These are phyloP conservation scores for Domatiomyces catenatus DNA, from an alignment of 2,329 filamentous ascomycete species.

Conservation along the genomic window DNA sequence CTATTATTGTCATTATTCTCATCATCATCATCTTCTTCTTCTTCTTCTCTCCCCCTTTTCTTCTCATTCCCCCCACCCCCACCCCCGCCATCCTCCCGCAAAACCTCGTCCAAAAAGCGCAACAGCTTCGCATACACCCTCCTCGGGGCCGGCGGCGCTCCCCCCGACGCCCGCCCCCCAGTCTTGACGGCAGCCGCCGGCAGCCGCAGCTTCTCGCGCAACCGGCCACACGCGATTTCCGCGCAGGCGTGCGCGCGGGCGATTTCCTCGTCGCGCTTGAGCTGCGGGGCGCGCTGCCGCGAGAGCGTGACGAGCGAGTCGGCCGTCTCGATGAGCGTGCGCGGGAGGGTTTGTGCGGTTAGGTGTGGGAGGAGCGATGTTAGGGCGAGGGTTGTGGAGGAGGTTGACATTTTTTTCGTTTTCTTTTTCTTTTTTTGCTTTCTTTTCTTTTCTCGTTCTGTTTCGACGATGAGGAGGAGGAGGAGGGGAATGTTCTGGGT, in stretches of 20 bases:
- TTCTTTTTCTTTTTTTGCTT: not conserved
- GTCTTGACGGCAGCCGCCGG: conserved; percentile 55
- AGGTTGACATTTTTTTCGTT: conserved; percentile 5
- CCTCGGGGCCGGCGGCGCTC: conserved; percentile 62
- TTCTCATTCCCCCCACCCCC: conserved; percentile 13
- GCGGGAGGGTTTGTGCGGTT: conserved; percentile 30
- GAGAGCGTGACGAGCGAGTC: conserved; percentile 66
- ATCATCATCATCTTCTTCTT: conserved; percentile 1
- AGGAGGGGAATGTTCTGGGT: too few species aligned
- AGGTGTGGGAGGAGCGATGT: conserved; percentile 52
- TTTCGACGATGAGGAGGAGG: too few species aligned
- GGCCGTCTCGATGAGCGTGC: conserved; percentile 54
- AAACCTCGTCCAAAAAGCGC: conserved; percentile 48
- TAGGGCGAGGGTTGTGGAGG: conserved; percentile 53
- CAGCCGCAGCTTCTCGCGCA: conserved; percentile 62
- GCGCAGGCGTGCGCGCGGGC: conserved; percentile 73
- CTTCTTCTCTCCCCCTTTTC: conserved; percentile 2
- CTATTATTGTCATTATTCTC: not conserved
- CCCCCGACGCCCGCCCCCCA: too few species aligned
- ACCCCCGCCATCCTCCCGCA: conserved; percentile 55
- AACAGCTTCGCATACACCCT: conserved; percentile 56
- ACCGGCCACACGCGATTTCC: conserved; percentile 73
- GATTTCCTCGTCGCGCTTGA: conserved; percentile 77
- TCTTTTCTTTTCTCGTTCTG: too few species aligned
- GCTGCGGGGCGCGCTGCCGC: conserved; percentile 55